Conservation (phyloP, 768 basidiomycete species). For the Boletus pseudo-olivaceus region DNA sequence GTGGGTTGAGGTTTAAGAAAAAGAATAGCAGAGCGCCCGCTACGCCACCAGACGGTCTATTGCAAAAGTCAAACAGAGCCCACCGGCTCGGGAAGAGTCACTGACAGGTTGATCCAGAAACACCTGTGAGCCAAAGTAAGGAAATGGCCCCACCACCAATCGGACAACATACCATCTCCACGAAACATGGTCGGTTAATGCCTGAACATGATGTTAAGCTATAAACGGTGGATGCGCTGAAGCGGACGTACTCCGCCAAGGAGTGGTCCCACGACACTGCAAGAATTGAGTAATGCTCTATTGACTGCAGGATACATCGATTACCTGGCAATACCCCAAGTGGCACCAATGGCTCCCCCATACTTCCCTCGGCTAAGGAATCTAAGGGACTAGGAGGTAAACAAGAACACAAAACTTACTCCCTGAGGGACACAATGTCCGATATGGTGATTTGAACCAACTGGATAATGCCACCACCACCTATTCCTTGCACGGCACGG, state of each 20-base stretch:
- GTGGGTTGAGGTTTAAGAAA: conserved; percentile 36
- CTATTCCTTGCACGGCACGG: conserved; percentile 43
- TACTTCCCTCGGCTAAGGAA: conserved; percentile 37
- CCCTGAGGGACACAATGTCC: conserved; percentile 37
- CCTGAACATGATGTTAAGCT: conserved; percentile 12
- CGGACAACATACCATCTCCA: conserved; percentile 38
- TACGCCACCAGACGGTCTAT: conserved; percentile 36
- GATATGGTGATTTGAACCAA: conserved; percentile 36
- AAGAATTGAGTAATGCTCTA: background rate
- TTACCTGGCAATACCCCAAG: conserved; percentile 41
- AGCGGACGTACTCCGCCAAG: conserved; percentile 32
- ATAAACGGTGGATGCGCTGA: background rate
- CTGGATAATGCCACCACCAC: conserved; percentile 39
- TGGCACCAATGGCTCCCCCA: conserved; percentile 35
- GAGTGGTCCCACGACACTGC: conserved; percentile 43
- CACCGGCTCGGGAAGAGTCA: background rate
- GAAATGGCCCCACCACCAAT: background rate
- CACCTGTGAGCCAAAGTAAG: conserved; percentile 25
- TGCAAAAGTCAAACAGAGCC: background rate
- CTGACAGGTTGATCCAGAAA: conserved; percentile 36
- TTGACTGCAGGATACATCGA: background rate
- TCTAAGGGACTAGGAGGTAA: background rate
- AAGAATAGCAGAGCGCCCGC: conserved; percentile 32
- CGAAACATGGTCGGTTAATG: conserved; percentile 33
- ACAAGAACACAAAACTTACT: conserved; percentile 21